Base-by-base conservation (phyloP, 108 stramenopile species). In the Discostella stelligeroides region DNA sequence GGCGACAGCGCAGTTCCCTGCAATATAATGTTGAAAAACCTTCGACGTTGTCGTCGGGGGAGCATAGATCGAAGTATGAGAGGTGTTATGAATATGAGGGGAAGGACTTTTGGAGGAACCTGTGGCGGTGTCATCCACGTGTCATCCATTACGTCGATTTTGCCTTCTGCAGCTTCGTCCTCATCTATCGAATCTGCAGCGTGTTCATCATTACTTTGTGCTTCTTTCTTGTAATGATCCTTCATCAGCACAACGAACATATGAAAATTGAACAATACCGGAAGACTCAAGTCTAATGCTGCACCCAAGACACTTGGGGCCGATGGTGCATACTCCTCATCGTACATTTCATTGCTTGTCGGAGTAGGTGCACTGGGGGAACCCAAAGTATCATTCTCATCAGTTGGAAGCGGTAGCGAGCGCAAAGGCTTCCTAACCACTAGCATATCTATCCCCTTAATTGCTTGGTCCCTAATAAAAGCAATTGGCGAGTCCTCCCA, bases 181-280 rank as follows among this genome's bases (percentile, higher is more conserved):
- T 70, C 59, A 24, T 37, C 24, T 17, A 41, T 24, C 0, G 49
- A 12, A 12, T 4, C n/a, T 20, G 4, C 24, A 38, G 40, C 6
- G 29, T 41, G 54, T 14, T 27, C 55, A 15, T 50, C 61, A 4
- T n/a, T n/a, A n/a, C n/a, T 50, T 0, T 56, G 60, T 20, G 79
- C 74, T 54, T 76, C 75, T 46, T 47, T 66, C 57, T 49, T 53
- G 45, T 76, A 81, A 73, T 76, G 76, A 67, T 77, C 80, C 39
- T 73, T 76, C 76, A 76, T 81, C 9, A 81, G 28, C 29, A 87
- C 80, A n/a, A 89, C 85, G 70, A 90, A 95, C 65, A 95, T 75
- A 63, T 95, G 94, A 79, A 95, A 95, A 63, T 95, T 91, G 81
- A 95, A 91, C 40, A 95, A 70, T 18, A 92, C 87, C 1, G 94